Percentiles rank a stretch among this genome's conserved stretches.
Conservation (phyloP, 163 green algal species). For the Chloroidium sp. region DNA sequence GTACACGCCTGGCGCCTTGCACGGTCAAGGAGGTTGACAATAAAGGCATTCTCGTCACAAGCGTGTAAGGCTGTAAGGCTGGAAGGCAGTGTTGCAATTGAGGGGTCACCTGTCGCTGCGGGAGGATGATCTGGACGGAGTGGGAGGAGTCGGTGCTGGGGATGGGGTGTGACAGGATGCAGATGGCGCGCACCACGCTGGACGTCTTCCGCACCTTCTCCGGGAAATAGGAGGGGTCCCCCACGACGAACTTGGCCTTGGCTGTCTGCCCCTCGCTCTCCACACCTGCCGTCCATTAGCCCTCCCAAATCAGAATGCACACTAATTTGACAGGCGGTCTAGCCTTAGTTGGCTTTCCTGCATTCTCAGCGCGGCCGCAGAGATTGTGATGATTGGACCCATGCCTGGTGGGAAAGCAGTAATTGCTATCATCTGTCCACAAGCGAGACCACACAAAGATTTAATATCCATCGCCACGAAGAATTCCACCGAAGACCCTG, state of each 20-base stretch:
- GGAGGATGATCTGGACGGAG: conserved; percentile 94
- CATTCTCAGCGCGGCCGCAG: too few relatives aligned
- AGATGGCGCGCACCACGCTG: conserved; percentile 88
- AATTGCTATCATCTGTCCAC: too few relatives aligned
- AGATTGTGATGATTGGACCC: too few relatives aligned
- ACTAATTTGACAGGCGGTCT: too few relatives aligned
- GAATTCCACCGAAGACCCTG: too few relatives aligned
- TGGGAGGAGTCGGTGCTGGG: conserved; percentile 85
- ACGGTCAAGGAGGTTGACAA: too few relatives aligned
- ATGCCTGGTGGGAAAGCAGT: too few relatives aligned
- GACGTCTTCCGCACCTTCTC: conserved; percentile 43
- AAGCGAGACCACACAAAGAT: too few relatives aligned
- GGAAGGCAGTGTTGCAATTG: neutral
- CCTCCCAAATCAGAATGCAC: too few relatives aligned
- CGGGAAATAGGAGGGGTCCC: conserved; percentile 92
- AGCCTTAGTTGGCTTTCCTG: too few relatives aligned
- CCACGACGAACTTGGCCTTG: conserved; percentile 68
- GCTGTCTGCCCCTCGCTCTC: conserved; percentile 72
- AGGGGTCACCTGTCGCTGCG: conserved; percentile 78
- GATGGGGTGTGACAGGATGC: conserved; percentile 94
- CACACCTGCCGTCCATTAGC: conserved; percentile 52
- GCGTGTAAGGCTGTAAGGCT: neutral
- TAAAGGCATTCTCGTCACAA: neutral
- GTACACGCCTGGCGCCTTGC: too few relatives aligned
- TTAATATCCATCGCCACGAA: too few relatives aligned